These are phyloP conservation scores for Aspergillus pseudonomiae DNA, from an alignment of 2,329 filamentous ascomycete genomes.

Conservation along the genomic window DNA sequence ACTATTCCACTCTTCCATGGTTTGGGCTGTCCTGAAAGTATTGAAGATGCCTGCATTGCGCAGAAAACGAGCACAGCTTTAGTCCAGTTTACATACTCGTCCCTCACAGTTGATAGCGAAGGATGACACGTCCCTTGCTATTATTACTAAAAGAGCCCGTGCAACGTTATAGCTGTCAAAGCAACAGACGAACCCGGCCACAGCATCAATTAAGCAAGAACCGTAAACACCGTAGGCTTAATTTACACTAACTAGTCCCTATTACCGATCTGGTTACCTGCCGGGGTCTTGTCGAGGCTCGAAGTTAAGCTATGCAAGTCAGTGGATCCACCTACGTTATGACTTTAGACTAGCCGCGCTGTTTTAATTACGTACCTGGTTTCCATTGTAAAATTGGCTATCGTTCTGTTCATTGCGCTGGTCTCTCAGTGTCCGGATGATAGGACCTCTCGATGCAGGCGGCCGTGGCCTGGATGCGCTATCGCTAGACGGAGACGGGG, in stretches of 20 bases:
- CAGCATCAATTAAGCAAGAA: not conserved
- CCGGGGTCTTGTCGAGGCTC: conserved; percentile 22
- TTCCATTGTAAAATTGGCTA: conserved; percentile 86
- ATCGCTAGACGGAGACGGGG: conserved; percentile 11
- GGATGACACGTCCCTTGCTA: not conserved
- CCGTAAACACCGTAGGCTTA: not conserved
- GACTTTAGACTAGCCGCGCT: not conserved
- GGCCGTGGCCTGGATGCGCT: conserved; percentile 19
- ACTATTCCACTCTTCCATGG: conserved; percentile 22
- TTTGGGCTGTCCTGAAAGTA: not conserved
- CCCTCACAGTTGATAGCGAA: not conserved
- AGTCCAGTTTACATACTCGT: not conserved
- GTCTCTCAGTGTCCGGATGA: conserved; percentile 58
- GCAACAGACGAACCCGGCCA: not conserved
- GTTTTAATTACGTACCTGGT: conserved; percentile 64
- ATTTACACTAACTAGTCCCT: not conserved
- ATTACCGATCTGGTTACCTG: conserved; percentile 6
- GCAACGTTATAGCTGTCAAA: not conserved
- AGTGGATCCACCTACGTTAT: not conserved
- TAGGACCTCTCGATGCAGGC: conserved; percentile 31
- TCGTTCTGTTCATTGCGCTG: conserved; percentile 58
- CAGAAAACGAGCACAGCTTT: not conserved
- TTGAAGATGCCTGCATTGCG: not conserved
- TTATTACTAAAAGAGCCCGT: not conserved
- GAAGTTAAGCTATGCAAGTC: conserved; percentile 25